These are phyloP conservation scores for Podila minutissima DNA, from an alignment of 192 early-diverging fungal genomes.

Conservation along the genomic window DNA sequence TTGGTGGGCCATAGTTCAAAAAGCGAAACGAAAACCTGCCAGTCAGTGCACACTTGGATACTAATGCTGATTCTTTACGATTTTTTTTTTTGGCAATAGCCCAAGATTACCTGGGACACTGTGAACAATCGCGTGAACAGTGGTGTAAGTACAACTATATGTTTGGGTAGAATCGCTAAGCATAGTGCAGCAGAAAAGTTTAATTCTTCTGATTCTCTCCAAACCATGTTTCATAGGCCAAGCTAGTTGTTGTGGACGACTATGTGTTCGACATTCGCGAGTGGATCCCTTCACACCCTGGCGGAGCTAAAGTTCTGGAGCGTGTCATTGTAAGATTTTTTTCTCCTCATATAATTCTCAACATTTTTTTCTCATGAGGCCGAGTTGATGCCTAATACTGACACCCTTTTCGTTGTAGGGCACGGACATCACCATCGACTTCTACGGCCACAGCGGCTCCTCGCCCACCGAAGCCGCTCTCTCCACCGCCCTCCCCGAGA, in stretches of 20 bases:
- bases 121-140: conserved; percentile 15
- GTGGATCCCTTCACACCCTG: conserved; percentile 15
- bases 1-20: too few species aligned
- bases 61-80: not conserved
- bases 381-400: too few species aligned
- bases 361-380: too few species aligned
- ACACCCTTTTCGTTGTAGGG: not conserved
- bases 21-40: too few species aligned
- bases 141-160: conserved; percentile 4
- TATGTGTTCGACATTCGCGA: conserved; percentile 10
- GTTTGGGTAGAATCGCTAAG: too few species aligned
- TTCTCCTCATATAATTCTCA: not conserved
- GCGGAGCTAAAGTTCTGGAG: conserved; percentile 13
- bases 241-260: conserved; percentile 15
- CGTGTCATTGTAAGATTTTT: conserved; percentile 12
- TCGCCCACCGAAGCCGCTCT: not conserved
- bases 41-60: not conserved
- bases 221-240: not conserved
- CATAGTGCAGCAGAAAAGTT: too few species aligned
- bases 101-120: conserved; percentile 1
- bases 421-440: conserved; percentile 4
- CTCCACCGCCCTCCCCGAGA: not conserved
- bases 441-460: not conserved
- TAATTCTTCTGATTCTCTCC: too few species aligned
- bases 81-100: not conserved